phyloP scores from a whole-genome alignment of 208 protist species.

The Leishmania lainsoni region DNA sequence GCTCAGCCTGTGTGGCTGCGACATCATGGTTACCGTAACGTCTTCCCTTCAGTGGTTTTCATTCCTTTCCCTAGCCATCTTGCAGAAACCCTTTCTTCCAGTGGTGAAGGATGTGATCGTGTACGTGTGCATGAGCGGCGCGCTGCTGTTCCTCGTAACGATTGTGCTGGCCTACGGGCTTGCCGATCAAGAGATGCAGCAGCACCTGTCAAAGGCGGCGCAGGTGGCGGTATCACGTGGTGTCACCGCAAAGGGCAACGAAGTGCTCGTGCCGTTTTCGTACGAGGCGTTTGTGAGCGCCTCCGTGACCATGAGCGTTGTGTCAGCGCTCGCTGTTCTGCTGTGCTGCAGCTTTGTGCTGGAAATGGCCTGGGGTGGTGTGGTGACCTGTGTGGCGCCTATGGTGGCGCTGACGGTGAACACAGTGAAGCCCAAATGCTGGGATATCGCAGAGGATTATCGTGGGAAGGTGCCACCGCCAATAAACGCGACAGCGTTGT shows the following conservation, averaged over 20 bases:
- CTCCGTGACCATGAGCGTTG: constrained; percentile 28
- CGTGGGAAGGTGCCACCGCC: constrained; percentile 35
- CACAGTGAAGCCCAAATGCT: constrained; percentile 45
- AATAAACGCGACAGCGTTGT: neutral
- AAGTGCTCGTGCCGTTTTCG: constrained; percentile 22
- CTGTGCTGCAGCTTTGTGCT: constrained; percentile 31
- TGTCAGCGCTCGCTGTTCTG: constrained; percentile 32
- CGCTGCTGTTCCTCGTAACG: constrained; percentile 21
- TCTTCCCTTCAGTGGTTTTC: constrained; percentile 25
- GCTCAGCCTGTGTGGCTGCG: neutral
- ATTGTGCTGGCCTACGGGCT: constrained; percentile 17
- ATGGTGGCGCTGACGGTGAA: constrained; percentile 48
- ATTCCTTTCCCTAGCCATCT: constrained; percentile 14
- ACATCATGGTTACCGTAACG: constrained; percentile 4
- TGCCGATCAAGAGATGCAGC: constrained; percentile 23
- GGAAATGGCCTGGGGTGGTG: constrained; percentile 7
- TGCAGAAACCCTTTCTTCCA: constrained; percentile 24
- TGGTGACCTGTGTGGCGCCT: constrained; percentile 26
- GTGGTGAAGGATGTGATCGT: constrained; percentile 19
- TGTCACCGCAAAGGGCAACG: neutral
- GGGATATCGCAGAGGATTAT: constrained; percentile 53
- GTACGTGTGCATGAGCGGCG: constrained; percentile 26
- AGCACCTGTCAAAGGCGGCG: constrained; percentile 21
- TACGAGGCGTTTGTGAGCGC: constrained; percentile 34
- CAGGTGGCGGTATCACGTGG: constrained; percentile 10